phyloP scores from a whole-genome alignment of 495 filamentous ascomycete genomes.

The Venustampulla echinocandica region DNA sequence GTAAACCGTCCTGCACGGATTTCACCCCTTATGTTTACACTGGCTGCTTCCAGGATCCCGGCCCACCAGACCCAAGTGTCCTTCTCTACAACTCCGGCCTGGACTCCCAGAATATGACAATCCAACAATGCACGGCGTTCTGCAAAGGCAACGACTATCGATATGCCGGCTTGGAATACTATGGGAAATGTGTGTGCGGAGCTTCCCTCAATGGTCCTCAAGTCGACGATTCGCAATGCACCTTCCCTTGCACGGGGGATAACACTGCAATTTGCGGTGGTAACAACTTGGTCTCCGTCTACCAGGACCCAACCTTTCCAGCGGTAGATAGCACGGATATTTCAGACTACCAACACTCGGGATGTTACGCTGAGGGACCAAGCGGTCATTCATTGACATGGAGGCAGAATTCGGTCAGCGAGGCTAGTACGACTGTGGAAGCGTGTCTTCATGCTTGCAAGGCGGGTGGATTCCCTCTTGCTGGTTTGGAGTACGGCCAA shows the following conservation, averaged over 20 bases:
- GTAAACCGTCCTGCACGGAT: slow-evolving; percentile 27
- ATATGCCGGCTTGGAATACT: slow-evolving; percentile 47
- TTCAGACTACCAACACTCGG: slow-evolving; percentile 39
- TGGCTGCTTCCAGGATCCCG: slow-evolving; percentile 39
- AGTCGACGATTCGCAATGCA: slow-evolving; percentile 32
- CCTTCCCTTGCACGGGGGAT: slow-evolving; percentile 39
- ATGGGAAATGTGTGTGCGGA: slow-evolving; percentile 46
- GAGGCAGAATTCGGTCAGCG: slow-evolving; percentile 31
- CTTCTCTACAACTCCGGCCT: slow-evolving; percentile 32
- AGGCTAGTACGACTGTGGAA: slow-evolving; percentile 23
- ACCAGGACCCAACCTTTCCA: slow-evolving; percentile 44
- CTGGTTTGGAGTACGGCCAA: slow-evolving; percentile 41
- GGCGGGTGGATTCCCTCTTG: slow-evolving; percentile 37
- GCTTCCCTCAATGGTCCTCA: slow-evolving; percentile 31
- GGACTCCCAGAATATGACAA: slow-evolving; percentile 35
- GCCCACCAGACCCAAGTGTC: slow-evolving; percentile 24
- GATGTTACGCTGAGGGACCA: slow-evolving; percentile 48
- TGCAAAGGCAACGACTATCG: slow-evolving; percentile 48
- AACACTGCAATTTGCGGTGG: slow-evolving; percentile 38
- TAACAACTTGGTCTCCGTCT: slow-evolving; percentile 37
- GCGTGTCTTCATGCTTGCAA: slow-evolving; percentile 39
- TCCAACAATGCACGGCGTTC: slow-evolving; percentile 41
- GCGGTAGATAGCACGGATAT: slow-evolving; percentile 28
- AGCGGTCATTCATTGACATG: slow-evolving; percentile 41
- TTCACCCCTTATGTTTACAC: slow-evolving; percentile 43